A percentile compares a stretch with the other conserved stretches of the same genome.
Evolutionary conservation across 192 early-diverging fungal genomes (phyloP).

Genomic region (Glomus cerebriforme): DNA sequence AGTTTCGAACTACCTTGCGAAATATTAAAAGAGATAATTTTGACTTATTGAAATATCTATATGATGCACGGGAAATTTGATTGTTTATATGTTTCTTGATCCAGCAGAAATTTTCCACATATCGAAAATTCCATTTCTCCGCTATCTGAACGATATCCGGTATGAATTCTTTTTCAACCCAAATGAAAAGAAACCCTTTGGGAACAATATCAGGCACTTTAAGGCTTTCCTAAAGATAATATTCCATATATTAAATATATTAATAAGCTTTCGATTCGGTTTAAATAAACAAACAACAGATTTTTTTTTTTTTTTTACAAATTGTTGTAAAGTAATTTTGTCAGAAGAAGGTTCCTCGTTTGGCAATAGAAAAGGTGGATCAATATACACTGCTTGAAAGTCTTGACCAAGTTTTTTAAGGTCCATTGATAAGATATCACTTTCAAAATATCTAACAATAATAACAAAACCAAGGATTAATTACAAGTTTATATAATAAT

Average conservation of each 20-base stretch:
- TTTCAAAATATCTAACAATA: conserved; percentile 45
- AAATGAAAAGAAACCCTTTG: conserved; percentile 89
- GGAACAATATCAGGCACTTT: conserved; percentile 66
- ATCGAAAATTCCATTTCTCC: conserved; percentile 84
- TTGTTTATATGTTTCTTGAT: conserved; percentile 85
- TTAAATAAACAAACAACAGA: conserved; percentile 43
- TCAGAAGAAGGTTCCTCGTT: conserved; percentile 59
- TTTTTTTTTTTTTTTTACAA: conserved; percentile 43
- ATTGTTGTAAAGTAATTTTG: conserved; percentile 66
- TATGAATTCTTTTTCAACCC: conserved; percentile 92
- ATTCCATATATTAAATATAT: neutral
- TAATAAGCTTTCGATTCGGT: conserved; percentile 24
- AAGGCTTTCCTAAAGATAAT: conserved; percentile 39
- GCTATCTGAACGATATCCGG: conserved; percentile 75
- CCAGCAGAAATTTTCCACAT: conserved; percentile 98
- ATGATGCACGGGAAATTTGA: conserved; percentile 67
- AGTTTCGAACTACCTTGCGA: conserved; percentile 54
- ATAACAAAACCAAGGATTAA: neutral
- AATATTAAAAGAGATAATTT: conserved; percentile 91
- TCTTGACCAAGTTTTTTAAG: conserved; percentile 61
- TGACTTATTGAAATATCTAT: conserved; percentile 80
- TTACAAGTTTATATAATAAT: neutral
- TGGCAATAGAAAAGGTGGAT: conserved; percentile 80
- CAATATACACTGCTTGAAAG: conserved; percentile 88
- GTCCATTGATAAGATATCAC: conserved; percentile 50